Conservation (phyloP, 1,284 basidiomycete species). For the Apiotrichum sp. region DNA sequence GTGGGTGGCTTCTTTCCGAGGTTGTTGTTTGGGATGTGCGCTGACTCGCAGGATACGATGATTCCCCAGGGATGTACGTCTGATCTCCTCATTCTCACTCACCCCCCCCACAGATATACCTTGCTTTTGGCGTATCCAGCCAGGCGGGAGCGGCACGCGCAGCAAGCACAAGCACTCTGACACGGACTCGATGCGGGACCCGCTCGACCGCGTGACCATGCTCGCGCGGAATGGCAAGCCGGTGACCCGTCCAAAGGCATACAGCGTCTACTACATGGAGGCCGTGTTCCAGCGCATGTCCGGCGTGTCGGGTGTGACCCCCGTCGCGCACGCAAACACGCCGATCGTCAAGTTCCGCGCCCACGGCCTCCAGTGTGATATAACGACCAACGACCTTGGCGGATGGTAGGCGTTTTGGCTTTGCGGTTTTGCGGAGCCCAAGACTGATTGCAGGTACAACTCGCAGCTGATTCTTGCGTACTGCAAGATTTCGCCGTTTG, state of each 20-base stretch:
- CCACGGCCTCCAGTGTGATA: conserved; percentile 30
- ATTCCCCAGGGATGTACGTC: conserved; percentile 38
- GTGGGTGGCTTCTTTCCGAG: conserved; percentile 16
- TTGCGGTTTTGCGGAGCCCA: no score
- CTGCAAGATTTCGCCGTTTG: conserved; percentile 38
- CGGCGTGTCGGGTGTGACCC: no score
- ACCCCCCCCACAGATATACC: conserved; percentile 6
- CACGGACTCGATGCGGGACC: no score
- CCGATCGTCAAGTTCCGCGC: conserved; percentile 46
- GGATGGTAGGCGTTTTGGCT: conserved; percentile 31
- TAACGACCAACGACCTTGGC: conserved; percentile 46
- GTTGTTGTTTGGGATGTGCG: neutral
- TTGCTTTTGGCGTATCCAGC: conserved; percentile 16
- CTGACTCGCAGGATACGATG: conserved; percentile 25
- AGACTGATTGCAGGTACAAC: conserved; percentile 35
- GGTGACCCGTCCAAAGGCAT: conserved; percentile 23
- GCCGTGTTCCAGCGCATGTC: no score
- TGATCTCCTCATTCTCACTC: neutral
- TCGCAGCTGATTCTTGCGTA: conserved; percentile 44
- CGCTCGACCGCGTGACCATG: no score
- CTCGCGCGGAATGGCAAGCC: no score
- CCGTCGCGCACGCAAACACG: conserved; percentile 29
- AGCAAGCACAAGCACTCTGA: neutral
- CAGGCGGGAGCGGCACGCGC: neutral
- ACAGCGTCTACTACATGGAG: conserved; percentile 23